These are phyloP conservation scores for Auricularia cornea DNA, from an alignment of 768 basidiomycete genomes.

Conservation along the genomic window DNA sequence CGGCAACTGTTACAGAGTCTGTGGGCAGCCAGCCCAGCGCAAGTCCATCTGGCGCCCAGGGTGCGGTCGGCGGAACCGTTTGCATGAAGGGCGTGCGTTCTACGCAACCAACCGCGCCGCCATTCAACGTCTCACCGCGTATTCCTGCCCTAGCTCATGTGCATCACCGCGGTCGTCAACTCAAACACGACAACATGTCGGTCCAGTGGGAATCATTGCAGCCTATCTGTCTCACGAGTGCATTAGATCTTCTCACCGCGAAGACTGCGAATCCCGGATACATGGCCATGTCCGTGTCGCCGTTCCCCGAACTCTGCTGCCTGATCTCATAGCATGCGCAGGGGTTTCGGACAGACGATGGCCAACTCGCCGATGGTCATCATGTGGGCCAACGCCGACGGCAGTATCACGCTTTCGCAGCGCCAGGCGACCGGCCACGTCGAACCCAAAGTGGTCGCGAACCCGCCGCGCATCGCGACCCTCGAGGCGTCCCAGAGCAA, in stretches of 20 bases:
- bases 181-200: constrained; percentile 38
- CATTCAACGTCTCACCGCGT: too few relatives aligned
- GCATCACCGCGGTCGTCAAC: constrained; percentile 38
- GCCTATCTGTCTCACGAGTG: constrained; percentile 1
- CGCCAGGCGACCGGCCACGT: constrained; percentile 42
- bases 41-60: too few relatives aligned
- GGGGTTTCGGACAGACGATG: constrained; percentile 55
- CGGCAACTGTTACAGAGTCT: too few relatives aligned
- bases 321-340: constrained; percentile 15
- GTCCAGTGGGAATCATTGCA: constrained; percentile 5
- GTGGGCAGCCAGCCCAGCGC: too few relatives aligned
- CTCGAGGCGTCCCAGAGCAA: constrained; percentile 14
- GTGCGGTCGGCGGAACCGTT: too few relatives aligned
- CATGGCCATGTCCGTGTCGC: constrained; percentile 45
- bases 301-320: not conserved
- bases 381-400: constrained; percentile 60
- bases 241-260: constrained; percentile 42
- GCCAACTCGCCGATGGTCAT: constrained; percentile 58
- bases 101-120: too few relatives aligned
- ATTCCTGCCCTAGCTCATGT: constrained; percentile 31
- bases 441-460: constrained; percentile 48
- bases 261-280: constrained; percentile 37
- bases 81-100: too few relatives aligned
- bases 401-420: constrained; percentile 57
- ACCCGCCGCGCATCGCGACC: constrained; percentile 45